Percentiles rank a stretch among this genome's conserved stretches.
These are phyloP conservation scores for Fomitopsis schrenkii DNA, from an alignment of 1,284 basidiomycete species.

Conservation along the genomic window DNA sequence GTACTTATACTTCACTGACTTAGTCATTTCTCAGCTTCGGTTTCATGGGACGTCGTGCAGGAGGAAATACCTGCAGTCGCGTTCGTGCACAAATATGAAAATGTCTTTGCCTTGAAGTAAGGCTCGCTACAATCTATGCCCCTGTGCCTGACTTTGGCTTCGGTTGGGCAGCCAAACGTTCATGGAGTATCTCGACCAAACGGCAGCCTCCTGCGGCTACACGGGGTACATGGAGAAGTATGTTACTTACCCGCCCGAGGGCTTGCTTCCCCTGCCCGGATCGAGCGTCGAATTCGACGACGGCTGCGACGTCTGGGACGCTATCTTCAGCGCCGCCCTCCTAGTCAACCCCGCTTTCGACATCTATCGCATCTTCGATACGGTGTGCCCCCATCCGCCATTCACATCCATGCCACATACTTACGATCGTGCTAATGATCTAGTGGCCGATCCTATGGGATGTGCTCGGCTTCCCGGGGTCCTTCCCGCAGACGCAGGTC, in stretches of 20 bases:
- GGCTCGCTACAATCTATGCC: conserved; percentile 9
- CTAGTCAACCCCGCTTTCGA: conserved; percentile 72
- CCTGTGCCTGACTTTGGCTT: background rate
- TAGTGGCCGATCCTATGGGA: conserved; percentile 64
- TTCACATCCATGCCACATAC: background rate
- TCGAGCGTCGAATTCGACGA: conserved; percentile 36
- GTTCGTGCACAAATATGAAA: conserved; percentile 67
- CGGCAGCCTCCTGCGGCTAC: conserved; percentile 57
- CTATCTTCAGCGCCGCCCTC: conserved; percentile 57
- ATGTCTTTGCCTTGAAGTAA: conserved; percentile 69
- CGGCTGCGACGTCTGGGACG: conserved; percentile 65
- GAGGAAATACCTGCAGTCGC: conserved; percentile 63
- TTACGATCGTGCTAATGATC: conserved; percentile 10
- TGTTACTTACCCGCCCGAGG: conserved; percentile 62
- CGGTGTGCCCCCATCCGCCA: conserved; percentile 28
- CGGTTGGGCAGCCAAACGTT: conserved; percentile 49
- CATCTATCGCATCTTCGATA: conserved; percentile 72
- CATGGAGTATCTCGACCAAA: conserved; percentile 52
- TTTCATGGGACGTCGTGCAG: conserved; percentile 60
- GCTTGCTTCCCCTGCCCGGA: conserved; percentile 56
- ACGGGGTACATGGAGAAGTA: conserved; percentile 57
- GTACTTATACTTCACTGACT: background rate
- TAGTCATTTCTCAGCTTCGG: conserved; percentile 33
- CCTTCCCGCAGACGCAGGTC: conserved; percentile 46
- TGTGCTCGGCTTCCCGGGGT: conserved; percentile 75